Base-by-base conservation (phyloP, 768 basidiomycete species). In the Chalciporus pseudorubinellus region DNA sequence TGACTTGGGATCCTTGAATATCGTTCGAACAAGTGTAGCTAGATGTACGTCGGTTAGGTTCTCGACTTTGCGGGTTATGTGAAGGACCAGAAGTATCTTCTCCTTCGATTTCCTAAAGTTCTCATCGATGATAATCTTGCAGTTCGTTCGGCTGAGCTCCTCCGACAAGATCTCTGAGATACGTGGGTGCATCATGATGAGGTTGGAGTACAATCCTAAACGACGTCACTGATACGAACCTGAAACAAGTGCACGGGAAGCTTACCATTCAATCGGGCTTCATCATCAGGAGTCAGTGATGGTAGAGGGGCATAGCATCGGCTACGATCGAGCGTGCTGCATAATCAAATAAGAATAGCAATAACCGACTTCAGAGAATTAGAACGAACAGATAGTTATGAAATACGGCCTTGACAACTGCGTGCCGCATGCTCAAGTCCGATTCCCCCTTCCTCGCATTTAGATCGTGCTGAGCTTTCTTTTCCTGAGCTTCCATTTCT, bases 391-490 rank as follows among this genome's bases (percentile, higher is more conserved):
- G 54, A 47, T 71, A 57, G 19, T 50, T 34, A 22, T 57, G 59
- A 36, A 73, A 52, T 11, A 72, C 57, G 24, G 63, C 67, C 31
- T 64, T 60, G 20, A 56, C 56, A 39, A 66, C 22, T 4, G 65
- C 58, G 12, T 59, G 58, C 38, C 66, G 61, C 16, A 64, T 56
- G 14, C 46, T 45, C 11, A 54, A 54, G 38, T 66, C 58, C 6
- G 60, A 55, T 40, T 59, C 48, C 4, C 39, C 42, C 21, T 19
- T 50, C n/a, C 61, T 36, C 8, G 44, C 45, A 10, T 20, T 55
- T 33, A 60, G 49, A 8, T 48, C n/a, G 14, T 57, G 26, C 48
- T 57, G 29, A 33, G 57, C 39, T 21, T 48, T 54, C 54, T 55
- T 59, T 36, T 55, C 22, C n/a, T 46, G 53, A 44, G 46, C 38